phyloP scores from a whole-genome alignment of 2,329 filamentous ascomycete species.

The Trichophyton simii region DNA sequence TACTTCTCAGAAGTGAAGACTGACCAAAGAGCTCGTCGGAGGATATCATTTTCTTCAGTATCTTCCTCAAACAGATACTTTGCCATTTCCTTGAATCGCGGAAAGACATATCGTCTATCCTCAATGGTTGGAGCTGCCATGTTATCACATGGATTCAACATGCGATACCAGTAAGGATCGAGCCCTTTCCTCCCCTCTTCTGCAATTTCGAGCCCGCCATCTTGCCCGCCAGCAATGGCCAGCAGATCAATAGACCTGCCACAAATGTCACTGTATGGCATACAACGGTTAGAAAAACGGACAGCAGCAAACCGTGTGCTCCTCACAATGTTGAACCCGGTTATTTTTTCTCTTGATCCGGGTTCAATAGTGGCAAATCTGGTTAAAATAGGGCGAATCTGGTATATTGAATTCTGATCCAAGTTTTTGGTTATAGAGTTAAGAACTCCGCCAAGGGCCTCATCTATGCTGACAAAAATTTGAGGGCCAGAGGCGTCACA shows the following conservation, averaged over 20 bases:
- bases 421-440: conserved; percentile 42
- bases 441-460: conserved; percentile 69
- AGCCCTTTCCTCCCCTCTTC: conserved; percentile 85
- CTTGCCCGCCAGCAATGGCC: conserved; percentile 53
- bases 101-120: conserved; percentile 29
- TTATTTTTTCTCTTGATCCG: conserved; percentile 28
- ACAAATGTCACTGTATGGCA: conserved; percentile 64
- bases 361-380: conserved; percentile 49
- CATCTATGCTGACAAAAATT: conserved; percentile 77
- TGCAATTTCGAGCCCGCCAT: conserved; percentile 66
- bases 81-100: conserved; percentile 26
- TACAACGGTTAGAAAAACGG: conserved; percentile 79
- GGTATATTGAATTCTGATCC: conserved; percentile 26
- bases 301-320: conserved; percentile 72
- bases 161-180: conserved; percentile 61
- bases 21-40: conserved; percentile 3
- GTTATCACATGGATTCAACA: conserved; percentile 44
- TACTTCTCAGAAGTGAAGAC: neutral
- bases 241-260: conserved; percentile 83
- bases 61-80: conserved; percentile 15
- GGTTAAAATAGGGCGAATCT: conserved; percentile 48
- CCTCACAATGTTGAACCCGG: conserved; percentile 41
- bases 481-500: conserved; percentile 62
- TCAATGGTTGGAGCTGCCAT: conserved; percentile 31
- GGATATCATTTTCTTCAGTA: neutral